These are phyloP conservation scores for Saturnispora kantuleensis DNA, from an alignment of 805 yeast genomes.

Conservation along the genomic window DNA sequence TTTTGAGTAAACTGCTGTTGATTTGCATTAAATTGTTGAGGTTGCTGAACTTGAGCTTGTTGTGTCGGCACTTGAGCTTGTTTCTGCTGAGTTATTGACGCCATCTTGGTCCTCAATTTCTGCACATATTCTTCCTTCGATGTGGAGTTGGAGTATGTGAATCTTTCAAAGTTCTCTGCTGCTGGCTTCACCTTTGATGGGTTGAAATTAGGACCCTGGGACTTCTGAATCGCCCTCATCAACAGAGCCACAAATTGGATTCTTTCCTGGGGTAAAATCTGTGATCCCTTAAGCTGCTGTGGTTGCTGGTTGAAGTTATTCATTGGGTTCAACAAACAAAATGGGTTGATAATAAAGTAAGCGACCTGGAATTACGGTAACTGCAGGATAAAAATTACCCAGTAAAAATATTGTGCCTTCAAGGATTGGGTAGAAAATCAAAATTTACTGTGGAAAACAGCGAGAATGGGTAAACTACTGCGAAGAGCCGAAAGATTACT, in stretches of 20 bases:
- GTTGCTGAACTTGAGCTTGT: conserved; percentile 14
- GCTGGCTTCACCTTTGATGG: conserved; percentile 36
- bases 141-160: conserved; percentile 48
- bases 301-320: conserved; percentile 8
- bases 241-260: conserved; percentile 25
- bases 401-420: too few species aligned
- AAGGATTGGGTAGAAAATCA: not conserved
- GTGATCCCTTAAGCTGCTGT: conserved; percentile 6
- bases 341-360: too few species aligned
- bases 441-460: too few species aligned
- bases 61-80: conserved; percentile 10
- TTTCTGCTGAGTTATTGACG: conserved; percentile 28
- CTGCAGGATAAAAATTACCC: too few species aligned
- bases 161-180: conserved; percentile 66
- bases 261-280: conserved; percentile 24
- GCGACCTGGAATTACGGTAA: too few species aligned
- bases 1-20: conserved; percentile 13
- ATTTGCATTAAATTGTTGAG: conserved; percentile 2
- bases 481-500: too few species aligned
- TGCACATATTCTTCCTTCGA: conserved; percentile 50
- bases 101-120: conserved; percentile 32
- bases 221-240: conserved; percentile 24
- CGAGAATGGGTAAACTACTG: too few species aligned
- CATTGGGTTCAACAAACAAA: not conserved
- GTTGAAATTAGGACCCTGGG: conserved; percentile 25